Evolutionary conservation across 495 filamentous ascomycete genomes (phyloP), one percentile per base, ranked within the genome.

Genomic region (Trichoderma asperelloides): DNA sequence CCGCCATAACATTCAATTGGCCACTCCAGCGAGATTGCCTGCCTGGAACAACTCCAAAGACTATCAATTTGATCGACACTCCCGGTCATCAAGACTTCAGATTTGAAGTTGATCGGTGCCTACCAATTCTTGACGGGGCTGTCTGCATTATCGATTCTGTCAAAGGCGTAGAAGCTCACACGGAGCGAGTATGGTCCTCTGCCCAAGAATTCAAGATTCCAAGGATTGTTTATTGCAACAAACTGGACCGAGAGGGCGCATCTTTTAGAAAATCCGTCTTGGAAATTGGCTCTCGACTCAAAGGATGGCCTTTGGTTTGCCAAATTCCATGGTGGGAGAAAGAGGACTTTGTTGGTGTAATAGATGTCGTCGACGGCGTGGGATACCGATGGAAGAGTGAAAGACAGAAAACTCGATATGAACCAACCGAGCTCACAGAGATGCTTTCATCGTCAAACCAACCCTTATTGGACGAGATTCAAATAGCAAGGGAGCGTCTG

Each of bases 11-110:
- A 3, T 96, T 98, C 75, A 82, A 89, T 68, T 99, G 96, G 96
- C 79, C 81, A 21, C 75, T 63, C 57, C 78, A 73, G 64, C 67
- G 72, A 23, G 67, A 66, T 66, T 72, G 72, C 27, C 68, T 76
- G 67, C 67, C 70, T 45, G 78, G 67, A 74, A 78, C 65, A 65
- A 82, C 68, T 68, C 81, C 72, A 70, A 83, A 79, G 66, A 76
- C 75, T 23, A 88, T 99, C 73, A 98, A 98, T 77, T 80, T 99
- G 2, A 98, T 99, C 62, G 96, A 99, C 76, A 99, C 96, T 0
- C 96, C 96, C 0, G 96, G 96, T 3, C 96, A 99, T 71, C 94
- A 96, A 28, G 96, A 99, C 75, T 99, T 99, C 74, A 96, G 95
- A 2, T 98, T 98, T 70, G 96, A 99, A 75, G 96, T 99, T 18